These are phyloP conservation scores for Carpinus fangiana DNA, from an alignment of 306 rosid species.

Conservation along the genomic window DNA sequence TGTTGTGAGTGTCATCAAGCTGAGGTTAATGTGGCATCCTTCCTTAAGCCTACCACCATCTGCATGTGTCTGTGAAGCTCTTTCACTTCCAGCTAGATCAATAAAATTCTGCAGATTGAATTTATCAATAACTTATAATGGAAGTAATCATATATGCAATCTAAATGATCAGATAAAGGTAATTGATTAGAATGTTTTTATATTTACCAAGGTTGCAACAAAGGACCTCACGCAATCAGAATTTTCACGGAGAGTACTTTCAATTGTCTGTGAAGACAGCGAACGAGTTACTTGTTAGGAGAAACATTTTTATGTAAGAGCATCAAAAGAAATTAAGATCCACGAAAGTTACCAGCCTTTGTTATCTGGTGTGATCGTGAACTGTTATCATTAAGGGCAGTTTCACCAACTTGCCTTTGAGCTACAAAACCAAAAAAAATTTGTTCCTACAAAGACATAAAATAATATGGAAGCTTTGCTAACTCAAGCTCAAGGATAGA, in stretches of 20 bases:
- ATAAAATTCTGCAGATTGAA: too few species aligned
- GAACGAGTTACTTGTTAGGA: constrained; percentile 6
- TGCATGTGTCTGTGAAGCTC: constrained; percentile 95
- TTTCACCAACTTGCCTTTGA: constrained; percentile 99
- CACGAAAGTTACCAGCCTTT: constrained; percentile 74
- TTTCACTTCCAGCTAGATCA: constrained; percentile 99
- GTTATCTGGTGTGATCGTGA: too few species aligned
- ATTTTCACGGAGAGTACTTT: constrained; percentile 81
- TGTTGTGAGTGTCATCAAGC: constrained; percentile 99
- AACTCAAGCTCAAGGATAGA: constrained; percentile 9
- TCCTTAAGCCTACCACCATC: constrained; percentile 98
- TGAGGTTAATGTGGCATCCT: constrained; percentile 99
- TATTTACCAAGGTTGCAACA: constrained; percentile 92
- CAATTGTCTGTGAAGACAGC: constrained; percentile 63
- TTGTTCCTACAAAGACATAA: neutral
- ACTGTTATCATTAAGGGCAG: constrained; percentile 92
- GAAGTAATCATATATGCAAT: constrained; percentile 7
- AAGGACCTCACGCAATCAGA: constrained; percentile 84
- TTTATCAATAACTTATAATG: too few species aligned
- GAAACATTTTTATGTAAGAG: constrained; percentile 10
- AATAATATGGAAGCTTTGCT: constrained; percentile 8
- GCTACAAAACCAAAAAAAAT: constrained; percentile 51
- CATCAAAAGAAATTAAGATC: constrained; percentile 7
- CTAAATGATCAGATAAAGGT: neutral
- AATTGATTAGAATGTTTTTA: neutral